Base-by-base conservation (phyloP, 805 yeast species). In the Nakazawaea holstii region DNA sequence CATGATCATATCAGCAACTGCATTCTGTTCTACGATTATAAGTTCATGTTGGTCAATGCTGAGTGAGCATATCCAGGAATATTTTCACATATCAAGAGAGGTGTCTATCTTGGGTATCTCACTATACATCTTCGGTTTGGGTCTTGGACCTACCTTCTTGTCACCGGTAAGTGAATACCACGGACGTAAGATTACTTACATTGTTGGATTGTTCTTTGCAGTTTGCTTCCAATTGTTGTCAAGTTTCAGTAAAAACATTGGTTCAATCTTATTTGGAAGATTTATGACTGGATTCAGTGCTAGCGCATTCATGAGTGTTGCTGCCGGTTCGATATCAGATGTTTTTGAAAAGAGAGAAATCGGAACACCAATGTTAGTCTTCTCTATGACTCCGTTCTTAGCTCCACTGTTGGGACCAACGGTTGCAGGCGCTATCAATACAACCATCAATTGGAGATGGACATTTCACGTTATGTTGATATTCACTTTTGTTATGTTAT, bases 271-370 rank as follows among this genome's bases (percentile, higher is more conserved):
- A 49, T 76, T 84, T 40, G 77, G 82, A 44, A 75, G 94, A 52
- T 78, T 84, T 53, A 64, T 83, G 51, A 79, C 82, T 10, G 94
- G 94, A 0, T 72, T 85, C 39, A 82, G 82, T 54, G 90, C 90
- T 4, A 81, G 88, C 43, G 83, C 87, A 2, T 85, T 89, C 36
- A 67, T 87, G 53, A 79, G 84, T 51, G 83, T 85, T 30, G 88
- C 89, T 8, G 90, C 91, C 32, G 95, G 94, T 17, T 74, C 86
- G 1, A 68, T 87, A 39, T 80, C 88, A 9, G 95, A 87, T 61
- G 70, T 86, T 48, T 87, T 80, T 69, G 68, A 68, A 15, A 79
- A 80, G 49, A 64, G 70, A 46, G 74, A 79, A 37, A 77, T 89
- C 46, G 87, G 87, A 30, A 64, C 73, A 8, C 90, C 94, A 1